Base-by-base conservation (phyloP, 2,329 filamentous ascomycete genomes). In the Rutstroemia sp. region DNA sequence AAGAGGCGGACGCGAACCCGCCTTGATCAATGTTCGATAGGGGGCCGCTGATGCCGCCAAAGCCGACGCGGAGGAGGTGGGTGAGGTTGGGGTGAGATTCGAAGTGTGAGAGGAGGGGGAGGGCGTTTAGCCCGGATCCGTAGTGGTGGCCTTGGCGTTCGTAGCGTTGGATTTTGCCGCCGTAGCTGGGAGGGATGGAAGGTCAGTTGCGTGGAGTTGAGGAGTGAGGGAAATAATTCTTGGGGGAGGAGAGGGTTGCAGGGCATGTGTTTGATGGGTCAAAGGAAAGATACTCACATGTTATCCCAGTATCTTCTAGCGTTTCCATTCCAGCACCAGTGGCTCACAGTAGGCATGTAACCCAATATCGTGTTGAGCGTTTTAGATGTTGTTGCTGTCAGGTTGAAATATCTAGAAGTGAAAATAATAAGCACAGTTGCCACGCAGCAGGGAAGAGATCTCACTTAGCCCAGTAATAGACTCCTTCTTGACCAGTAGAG, bases 311-410 rank as follows among this genome's bases (percentile, higher is more conserved):
- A 54, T 25, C 52, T 62, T 84, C 81, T 73, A 0, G 80, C 79
- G 59, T 83, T 83, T 12, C 81, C 81, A 52, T 84, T 82, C 77
- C 77, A 84, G 2, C 78, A 81, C 81, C 81, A 84, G 60, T 83
- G 81, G 0, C 79, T 71, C 0, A 84, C 76, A 0, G 78, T 79
- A 0, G 81, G 80, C 71, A 76, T 81, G 59, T 78, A 83, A 0
- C 77, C 81, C 1, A 80, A 65, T 4, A 84, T 79, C 21, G 75
- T 78, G 55, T 77, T 72, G 47, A 83, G 71, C 0, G 86, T 77
- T 61, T 82, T 83, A 1, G 66, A 66, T 0, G 71, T 73, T 0
- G 79, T 79, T 0, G 63, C 63, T 0, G 68, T 68, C 48, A 77
- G 71, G 2, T 74, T 74, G 63, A 83, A 83, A 62, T 81, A 77